phyloP scores from a whole-genome alignment of 139 green algal genomes.

The Chlorella sp. region DNA sequence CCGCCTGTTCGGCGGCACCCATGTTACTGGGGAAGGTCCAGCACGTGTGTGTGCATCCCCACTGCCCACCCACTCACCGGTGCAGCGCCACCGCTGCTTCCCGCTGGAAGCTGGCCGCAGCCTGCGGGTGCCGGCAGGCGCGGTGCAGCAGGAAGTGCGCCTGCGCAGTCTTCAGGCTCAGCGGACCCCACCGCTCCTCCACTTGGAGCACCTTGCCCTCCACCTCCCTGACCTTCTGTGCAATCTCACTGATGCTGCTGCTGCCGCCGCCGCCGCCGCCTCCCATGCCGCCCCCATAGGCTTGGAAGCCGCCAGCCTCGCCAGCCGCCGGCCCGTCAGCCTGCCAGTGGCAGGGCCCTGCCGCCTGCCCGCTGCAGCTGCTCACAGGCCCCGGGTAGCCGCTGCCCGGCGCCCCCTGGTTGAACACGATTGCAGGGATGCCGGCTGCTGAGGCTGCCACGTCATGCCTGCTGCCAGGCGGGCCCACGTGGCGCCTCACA shows the following conservation, averaged over 20 bases:
- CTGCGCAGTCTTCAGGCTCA: slow-evolving; percentile 28
- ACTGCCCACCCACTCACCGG: neutral
- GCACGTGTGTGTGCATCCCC: too few species aligned
- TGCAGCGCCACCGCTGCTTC: slow-evolving; percentile 15
- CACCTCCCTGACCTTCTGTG: slow-evolving; percentile 19
- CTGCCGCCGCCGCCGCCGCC: neutral
- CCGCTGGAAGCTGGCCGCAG: neutral
- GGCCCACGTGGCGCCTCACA: neutral
- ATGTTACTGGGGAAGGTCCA: too few species aligned
- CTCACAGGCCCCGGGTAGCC: neutral
- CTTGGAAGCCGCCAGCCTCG: neutral
- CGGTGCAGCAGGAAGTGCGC: slow-evolving; percentile 39
- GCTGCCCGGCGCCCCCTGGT: neutral
- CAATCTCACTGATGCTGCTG: neutral
- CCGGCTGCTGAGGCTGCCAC: neutral
- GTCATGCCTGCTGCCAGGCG: neutral
- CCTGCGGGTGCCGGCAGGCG: slow-evolving; percentile 33
- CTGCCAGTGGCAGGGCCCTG: neutral
- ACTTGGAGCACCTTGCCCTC: slow-evolving; percentile 37
- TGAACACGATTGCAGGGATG: slow-evolving; percentile 7
- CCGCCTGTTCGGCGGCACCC: too few species aligned
- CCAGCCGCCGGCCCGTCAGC: neutral
- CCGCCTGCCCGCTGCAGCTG: neutral
- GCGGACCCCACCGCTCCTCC: slow-evolving; percentile 23
- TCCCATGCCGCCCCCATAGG: neutral